Base-by-base conservation (phyloP, 495 filamentous ascomycete species). In the Penicillium subrubescens region DNA sequence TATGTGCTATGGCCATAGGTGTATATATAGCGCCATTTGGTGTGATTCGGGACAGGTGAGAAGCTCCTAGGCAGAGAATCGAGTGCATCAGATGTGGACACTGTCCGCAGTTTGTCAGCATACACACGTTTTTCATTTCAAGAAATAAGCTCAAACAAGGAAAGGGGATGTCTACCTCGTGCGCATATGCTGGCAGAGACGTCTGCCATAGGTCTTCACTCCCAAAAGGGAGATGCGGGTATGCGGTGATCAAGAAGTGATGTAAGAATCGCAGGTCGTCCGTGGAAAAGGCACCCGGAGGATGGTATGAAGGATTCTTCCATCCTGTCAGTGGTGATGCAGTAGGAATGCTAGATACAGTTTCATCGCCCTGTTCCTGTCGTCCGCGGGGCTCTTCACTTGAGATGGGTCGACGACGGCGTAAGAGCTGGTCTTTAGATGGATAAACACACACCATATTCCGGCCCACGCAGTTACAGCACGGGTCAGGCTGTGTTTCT, bases 211-310 rank as follows among this genome's bases (percentile, higher is more conserved):
- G 15, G 4, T 27, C 46, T 27, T 50, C 46, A 15, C 46, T 50
- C 12, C 46, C 46, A 27, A 25, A 50, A 25, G 46, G 46, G 10
- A 50, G 46, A 50, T 50, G 46, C 23, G 46, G 46, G 10, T 27
- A 27, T 23, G 85, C 87, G 10, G 70, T 73, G 21, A 82, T 61
- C 25, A 89, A 73, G 59, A 89, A 88, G 64, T 88, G 84, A 71
- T 89, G 85, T 71, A 88, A 88, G 65, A 88, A 83, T 55, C 86
- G 81, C 72, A 89, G 84, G 71, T 48, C 46, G n/a, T n/a, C 43
- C 8, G 43, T n/a, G 5, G 43, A 44, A 44, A 44, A 44, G 6
- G 43, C 19, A 44, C 8, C 8, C 6, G 43, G n/a, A 21, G n/a
- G 21, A 21, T 21, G 8, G 43, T n/a, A 21, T 44, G 43, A 44